A percentile compares a stretch with the other conserved stretches of the same genome.
phyloP scores from a whole-genome alignment of 768 basidiomycete species.

The Suillus ampliporus region DNA sequence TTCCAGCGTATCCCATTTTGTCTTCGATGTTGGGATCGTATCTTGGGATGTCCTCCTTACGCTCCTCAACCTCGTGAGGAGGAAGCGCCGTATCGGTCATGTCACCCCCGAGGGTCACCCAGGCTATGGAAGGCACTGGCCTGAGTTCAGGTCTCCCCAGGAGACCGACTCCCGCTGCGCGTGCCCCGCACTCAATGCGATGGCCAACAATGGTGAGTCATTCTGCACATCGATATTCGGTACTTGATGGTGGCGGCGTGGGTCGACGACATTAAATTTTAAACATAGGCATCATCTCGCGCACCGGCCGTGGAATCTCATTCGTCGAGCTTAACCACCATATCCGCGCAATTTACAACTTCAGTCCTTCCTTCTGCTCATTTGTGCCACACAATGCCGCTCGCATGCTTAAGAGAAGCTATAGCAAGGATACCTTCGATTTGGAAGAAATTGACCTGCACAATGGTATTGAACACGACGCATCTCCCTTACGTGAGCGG shows the following conservation, averaged over 20 bases:
- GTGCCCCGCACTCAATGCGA: constrained; percentile 75
- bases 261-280: not conserved
- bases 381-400: constrained; percentile 67
- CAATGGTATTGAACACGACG: constrained; percentile 50
- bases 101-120: constrained; percentile 58
- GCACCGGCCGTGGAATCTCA: constrained; percentile 68
- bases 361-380: constrained; percentile 64
- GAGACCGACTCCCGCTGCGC: constrained; percentile 71
- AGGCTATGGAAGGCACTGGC: constrained; percentile 69
- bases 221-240: not conserved
- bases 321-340: constrained; percentile 46
- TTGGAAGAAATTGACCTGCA: constrained; percentile 68
- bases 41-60: constrained; percentile 59
- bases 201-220: constrained; percentile 77
- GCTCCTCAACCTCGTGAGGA: constrained; percentile 55
- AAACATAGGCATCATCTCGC: constrained; percentile 48
- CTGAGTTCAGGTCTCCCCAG: constrained; percentile 61
- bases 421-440: constrained; percentile 60
- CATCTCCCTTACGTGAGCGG: constrained; percentile 29
- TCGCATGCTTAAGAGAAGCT: constrained; percentile 56
- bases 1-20: no score
- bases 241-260: not conserved
- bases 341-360: constrained; percentile 64
- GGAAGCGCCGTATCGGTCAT: constrained; percentile 53
- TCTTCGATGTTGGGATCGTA: constrained; percentile 36